Evolutionary conservation across 164 flowering plant genomes (phyloP).

Genomic region (Macadamia integrifolia): DNA sequence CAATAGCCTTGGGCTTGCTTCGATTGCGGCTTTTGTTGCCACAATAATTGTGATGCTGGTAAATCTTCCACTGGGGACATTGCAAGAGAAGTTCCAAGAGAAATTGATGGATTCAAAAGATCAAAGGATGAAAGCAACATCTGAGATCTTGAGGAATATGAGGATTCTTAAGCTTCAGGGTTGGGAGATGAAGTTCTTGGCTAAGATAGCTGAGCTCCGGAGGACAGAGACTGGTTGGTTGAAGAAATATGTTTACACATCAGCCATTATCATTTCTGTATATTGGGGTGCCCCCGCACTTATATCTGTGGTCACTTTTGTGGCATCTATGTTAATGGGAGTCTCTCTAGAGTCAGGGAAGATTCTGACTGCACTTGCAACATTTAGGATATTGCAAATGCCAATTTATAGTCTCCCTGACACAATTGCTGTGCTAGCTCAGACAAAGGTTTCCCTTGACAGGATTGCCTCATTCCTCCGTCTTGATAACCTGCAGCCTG

Average conservation of each 20-base stretch:
- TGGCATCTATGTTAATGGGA: constrained; percentile 36
- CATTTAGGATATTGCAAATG: constrained; percentile 45
- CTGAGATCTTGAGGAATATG: constrained; percentile 56
- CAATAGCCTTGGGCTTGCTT: constrained; percentile 31
- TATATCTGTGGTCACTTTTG: constrained; percentile 43
- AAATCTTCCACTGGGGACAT: constrained; percentile 42
- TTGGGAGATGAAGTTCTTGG: constrained; percentile 56
- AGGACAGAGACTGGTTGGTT: constrained; percentile 37
- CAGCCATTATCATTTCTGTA: constrained; percentile 25
- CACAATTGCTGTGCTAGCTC: constrained; percentile 31
- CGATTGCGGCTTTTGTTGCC: constrained; percentile 28
- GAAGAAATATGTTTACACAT: constrained; percentile 29
- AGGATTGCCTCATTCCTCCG: constrained; percentile 42
- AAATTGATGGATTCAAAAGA: constrained; percentile 52
- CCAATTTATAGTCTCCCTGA: constrained; percentile 48
- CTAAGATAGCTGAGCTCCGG: constrained; percentile 35
- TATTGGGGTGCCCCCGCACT: constrained; percentile 46
- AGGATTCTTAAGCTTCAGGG: constrained; percentile 56
- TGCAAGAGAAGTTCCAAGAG: constrained; percentile 35
- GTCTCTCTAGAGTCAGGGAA: constrained; percentile 45
- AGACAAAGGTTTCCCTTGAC: constrained; percentile 53
- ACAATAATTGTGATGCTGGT: constrained; percentile 30
- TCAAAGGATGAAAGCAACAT: constrained; percentile 42
- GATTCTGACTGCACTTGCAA: constrained; percentile 46
- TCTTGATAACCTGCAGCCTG: constrained; percentile 31